A percentile compares a stretch with the other conserved stretches of the same genome.
Evolutionary conservation across 768 basidiomycete species (phyloP).

Genomic region (Sutorius australiensis): DNA sequence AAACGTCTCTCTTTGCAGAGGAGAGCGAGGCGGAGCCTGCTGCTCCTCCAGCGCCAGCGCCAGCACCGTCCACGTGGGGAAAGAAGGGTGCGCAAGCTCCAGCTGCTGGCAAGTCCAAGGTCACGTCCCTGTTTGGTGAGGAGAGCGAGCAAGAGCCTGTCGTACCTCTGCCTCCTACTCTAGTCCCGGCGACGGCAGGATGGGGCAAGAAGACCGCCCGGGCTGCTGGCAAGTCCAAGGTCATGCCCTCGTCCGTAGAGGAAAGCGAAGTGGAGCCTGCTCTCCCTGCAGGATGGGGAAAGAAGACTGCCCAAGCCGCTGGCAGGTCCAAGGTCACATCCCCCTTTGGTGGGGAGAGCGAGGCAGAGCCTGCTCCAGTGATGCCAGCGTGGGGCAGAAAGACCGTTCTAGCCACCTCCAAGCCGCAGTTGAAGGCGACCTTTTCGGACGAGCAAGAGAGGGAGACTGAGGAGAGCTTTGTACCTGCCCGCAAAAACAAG

Average conservation of each 20-base stretch:
- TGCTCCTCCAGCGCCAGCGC: background rate
- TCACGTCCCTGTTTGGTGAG: background rate
- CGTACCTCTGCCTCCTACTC: background rate
- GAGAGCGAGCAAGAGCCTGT: slow-evolving; percentile 14
- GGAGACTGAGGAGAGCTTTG: slow-evolving; percentile 6
- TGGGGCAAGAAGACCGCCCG: slow-evolving; percentile 16
- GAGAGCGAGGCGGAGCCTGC: slow-evolving; percentile 15
- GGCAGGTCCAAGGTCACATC: slow-evolving; percentile 12
- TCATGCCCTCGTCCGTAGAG: no score
- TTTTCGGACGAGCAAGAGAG: slow-evolving; percentile 21
- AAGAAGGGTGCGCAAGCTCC: no score
- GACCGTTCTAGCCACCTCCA: background rate
- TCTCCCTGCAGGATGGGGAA: no score
- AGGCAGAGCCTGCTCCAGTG: slow-evolving; percentile 9
- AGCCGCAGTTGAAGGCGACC: slow-evolving; percentile 16
- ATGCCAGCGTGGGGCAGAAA: slow-evolving; percentile 15
- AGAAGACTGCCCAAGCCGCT: no score
- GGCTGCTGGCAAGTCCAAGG: background rate
- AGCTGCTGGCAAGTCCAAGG: slow-evolving; percentile 10
- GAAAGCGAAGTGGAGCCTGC: no score
- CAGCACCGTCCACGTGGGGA: no score
- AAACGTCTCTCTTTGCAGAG: slow-evolving; percentile 8
- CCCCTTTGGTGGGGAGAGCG: slow-evolving; percentile 9
- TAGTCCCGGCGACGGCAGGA: background rate
- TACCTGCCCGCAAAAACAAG: slow-evolving; percentile 11